Evolutionary conservation across 2,329 filamentous ascomycete species (phyloP), one percentile per base, ranked within the genome.

Genomic region (Penicillium verrucosum): DNA sequence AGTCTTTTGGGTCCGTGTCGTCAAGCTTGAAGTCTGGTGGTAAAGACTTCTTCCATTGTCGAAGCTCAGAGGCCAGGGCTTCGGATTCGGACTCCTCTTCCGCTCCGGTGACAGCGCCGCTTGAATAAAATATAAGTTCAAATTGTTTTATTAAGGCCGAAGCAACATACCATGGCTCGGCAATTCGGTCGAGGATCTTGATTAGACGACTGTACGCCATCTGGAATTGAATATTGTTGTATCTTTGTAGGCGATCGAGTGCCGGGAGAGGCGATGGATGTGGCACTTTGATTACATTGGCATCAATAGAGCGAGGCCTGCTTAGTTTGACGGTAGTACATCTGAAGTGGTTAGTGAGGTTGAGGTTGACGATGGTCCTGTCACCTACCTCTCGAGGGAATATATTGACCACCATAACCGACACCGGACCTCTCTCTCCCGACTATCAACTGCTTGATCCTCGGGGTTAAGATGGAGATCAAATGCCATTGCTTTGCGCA

Each of bases 351-450:
- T 45, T 46, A 62, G 14, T 67, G 60, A 14, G 65, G 25, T 67
- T 68, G 11, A 68, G 50, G 23, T 70, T 70, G 6, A 68, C 54
- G 1, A 64, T 16, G 12, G 8, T 64, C 3, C 59, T 52, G 2
- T 23, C 2, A 49, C 56, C 16, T 10, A 61, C 62, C 62, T 52
- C 48, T 63, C 62, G 29, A 64, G 56, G 1, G 71, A 71, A 41
- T 82, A 82, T 1, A 81, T 74, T 34, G 76, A 79, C 80, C 80
- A 82, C 79, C 79, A 82, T 5, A 80, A 71, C 4, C 79, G 74
- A 9, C 79, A 73, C 5, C 80, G 73, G 45, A 77, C 73, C 58
- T 82, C 80, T 42, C 71, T 76, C 57, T 82, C 80, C 41, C 72
- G 68, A 1, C 70, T 69, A 2, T 73, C 70, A 5, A 78, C 62